A percentile compares a stretch with the other conserved stretches of the same genome.
Conservation (phyloP, 371 early-diverging fungal species). For the Mucor mucedo region DNA sequence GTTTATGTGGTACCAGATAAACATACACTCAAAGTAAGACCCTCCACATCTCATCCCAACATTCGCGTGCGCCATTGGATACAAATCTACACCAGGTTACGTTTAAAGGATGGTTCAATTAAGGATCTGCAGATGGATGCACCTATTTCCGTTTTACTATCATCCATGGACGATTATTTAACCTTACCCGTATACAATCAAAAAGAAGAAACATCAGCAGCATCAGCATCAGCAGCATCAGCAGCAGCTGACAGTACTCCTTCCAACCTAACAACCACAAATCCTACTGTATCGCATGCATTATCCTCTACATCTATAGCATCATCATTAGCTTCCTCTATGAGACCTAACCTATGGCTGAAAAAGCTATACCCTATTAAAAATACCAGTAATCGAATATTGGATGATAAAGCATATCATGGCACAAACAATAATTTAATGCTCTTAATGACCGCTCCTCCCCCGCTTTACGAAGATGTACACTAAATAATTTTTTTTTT, state of each 20-base stretch:
- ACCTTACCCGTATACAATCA: slow-evolving; percentile 34
- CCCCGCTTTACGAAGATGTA: slow-evolving; percentile 15
- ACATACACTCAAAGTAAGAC: slow-evolving; percentile 36
- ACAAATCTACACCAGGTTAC: slow-evolving; percentile 33
- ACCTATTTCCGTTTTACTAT: slow-evolving; percentile 32
- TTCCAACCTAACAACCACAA: neutral
- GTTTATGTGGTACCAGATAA: slow-evolving; percentile 40
- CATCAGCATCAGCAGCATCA: neutral
- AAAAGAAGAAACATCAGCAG: neutral
- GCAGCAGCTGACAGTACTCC: neutral
- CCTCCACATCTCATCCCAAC: slow-evolving; percentile 40
- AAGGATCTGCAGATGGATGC: slow-evolving; percentile 41
- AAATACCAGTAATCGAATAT: neutral
- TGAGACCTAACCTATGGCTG: neutral
- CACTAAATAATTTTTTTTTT: neutral
- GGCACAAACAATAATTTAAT: slow-evolving; percentile 10
- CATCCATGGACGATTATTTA: slow-evolving; percentile 31
- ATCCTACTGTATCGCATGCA: slow-evolving; percentile 2
- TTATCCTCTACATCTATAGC: slow-evolving; percentile 9
- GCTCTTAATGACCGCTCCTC: slow-evolving; percentile 18
- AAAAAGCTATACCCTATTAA: slow-evolving; percentile 13
- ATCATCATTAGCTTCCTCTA: neutral
- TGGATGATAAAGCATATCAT: neutral
- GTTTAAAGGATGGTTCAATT: slow-evolving; percentile 28
- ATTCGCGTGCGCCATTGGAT: slow-evolving; percentile 52